phyloP scores from a whole-genome alignment of 768 basidiomycete genomes.

The Auricularia auricula-judae region DNA sequence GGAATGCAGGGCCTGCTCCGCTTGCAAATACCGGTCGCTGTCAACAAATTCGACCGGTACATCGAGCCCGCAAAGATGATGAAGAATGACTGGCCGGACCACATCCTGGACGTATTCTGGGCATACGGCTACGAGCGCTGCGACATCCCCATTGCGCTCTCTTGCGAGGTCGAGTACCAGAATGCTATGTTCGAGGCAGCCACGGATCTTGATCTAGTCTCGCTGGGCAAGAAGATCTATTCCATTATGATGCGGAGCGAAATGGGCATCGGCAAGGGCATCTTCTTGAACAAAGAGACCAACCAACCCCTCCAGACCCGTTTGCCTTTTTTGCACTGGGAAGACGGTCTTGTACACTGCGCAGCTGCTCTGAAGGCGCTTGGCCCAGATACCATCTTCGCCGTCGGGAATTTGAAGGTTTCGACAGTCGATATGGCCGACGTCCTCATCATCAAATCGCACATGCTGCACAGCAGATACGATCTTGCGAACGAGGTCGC shows the following conservation, averaged over 20 bases:
- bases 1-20: slow-evolving; percentile 46
- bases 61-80: slow-evolving; percentile 42
- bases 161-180: slow-evolving; percentile 33
- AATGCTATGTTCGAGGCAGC: slow-evolving; percentile 40
- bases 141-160: slow-evolving; percentile 28
- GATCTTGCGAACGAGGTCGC: slow-evolving; percentile 25
- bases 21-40: slow-evolving; percentile 29
- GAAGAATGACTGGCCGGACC: slow-evolving; percentile 29
- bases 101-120: slow-evolving; percentile 35
- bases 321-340: slow-evolving; percentile 49
- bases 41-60: slow-evolving; percentile 25
- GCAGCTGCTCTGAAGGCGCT: slow-evolving; percentile 34
- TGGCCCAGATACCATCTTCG: background rate
- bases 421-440: slow-evolving; percentile 42
- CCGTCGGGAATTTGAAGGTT: slow-evolving; percentile 25
- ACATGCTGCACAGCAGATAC: slow-evolving; percentile 43
- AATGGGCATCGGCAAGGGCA: slow-evolving; percentile 47
- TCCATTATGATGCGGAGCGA: slow-evolving; percentile 45
- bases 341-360: slow-evolving; percentile 47
- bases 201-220: slow-evolving; percentile 37
- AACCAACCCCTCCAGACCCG: slow-evolving; percentile 33
- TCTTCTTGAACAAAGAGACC: slow-evolving; percentile 32
- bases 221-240: slow-evolving; percentile 39
- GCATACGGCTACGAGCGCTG: slow-evolving; percentile 36
- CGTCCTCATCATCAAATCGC: slow-evolving; percentile 52